A percentile compares a stretch with the other conserved stretches of the same genome.
Conservation (phyloP, 2,329 filamentous ascomycete species). For the Diaporthe batatas region DNA sequence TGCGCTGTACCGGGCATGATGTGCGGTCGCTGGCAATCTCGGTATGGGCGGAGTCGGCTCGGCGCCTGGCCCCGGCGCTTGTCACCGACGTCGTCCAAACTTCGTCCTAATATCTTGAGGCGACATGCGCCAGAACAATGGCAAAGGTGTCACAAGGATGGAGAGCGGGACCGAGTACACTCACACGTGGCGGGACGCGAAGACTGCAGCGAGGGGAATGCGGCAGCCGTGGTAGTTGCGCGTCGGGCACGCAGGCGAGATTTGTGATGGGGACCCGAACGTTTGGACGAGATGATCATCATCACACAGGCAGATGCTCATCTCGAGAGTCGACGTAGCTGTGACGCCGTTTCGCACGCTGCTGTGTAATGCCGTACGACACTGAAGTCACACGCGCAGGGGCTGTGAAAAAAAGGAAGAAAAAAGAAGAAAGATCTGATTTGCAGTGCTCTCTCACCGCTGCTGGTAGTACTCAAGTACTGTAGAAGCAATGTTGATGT, state of each 20-base stretch:
- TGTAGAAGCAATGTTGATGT: conserved; percentile 8
- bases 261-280: conserved; percentile 29
- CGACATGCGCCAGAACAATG: conserved; percentile 3
- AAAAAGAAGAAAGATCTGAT: neutral
- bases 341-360: conserved; percentile 22
- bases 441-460: neutral
- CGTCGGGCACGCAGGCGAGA: conserved; percentile 36
- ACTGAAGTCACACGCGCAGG: neutral
- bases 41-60: conserved; percentile 7
- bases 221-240: conserved; percentile 25
- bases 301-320: conserved; percentile 18
- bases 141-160: neutral
- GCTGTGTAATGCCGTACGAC: conserved; percentile 11
- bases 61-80: conserved; percentile 3
- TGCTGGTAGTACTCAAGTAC: too few relatives aligned
- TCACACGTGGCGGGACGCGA: conserved; percentile 7
- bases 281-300: conserved; percentile 36
- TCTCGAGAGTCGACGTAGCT: conserved; percentile 4
- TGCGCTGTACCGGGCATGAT: conserved; percentile 22
- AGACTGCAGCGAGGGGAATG: conserved; percentile 7
- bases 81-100: neutral
- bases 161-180: neutral
- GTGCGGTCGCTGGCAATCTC: conserved; percentile 30
- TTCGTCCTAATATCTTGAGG: conserved; percentile 22
- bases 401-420: neutral